phyloP scores from a whole-genome alignment of 2,329 filamentous ascomycete species.

The Neopestalotiopsis sp. region DNA sequence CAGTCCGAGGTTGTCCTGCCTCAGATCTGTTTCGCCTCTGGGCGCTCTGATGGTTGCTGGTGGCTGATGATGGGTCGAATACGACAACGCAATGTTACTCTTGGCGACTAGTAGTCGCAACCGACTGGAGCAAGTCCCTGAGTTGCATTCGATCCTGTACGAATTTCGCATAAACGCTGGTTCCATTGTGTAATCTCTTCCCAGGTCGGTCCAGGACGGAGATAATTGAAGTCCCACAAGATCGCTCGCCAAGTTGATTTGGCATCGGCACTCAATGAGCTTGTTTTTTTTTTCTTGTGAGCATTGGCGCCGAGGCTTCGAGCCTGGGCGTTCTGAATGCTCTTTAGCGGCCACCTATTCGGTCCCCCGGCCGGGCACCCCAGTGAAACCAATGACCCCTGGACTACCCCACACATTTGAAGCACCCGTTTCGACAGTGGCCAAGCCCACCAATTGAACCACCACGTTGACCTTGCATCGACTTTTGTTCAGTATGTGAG shows the following conservation, averaged over 20 bases:
- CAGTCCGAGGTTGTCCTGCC: slow-evolving; percentile 7
- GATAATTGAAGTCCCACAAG: neutral
- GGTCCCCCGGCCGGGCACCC: neutral
- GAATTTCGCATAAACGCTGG: neutral
- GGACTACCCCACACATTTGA: slow-evolving; percentile 13
- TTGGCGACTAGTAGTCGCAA: neutral
- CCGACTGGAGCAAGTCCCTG: neutral
- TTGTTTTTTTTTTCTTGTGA: neutral
- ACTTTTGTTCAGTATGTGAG: neutral
- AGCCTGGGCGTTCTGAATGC: neutral
- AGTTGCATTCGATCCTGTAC: neutral
- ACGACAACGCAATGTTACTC: neutral
- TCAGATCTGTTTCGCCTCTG: slow-evolving; percentile 16
- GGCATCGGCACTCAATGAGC: neutral
- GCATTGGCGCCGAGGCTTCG: neutral
- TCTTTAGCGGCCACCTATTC: neutral
- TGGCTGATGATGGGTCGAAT: neutral
- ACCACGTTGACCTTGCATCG: neutral
- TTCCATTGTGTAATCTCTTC: neutral
- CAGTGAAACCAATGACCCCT: slow-evolving; percentile 7
- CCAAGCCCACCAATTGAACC: slow-evolving; percentile 12
- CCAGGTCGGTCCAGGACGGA: neutral
- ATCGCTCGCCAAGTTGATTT: slow-evolving; percentile 2
- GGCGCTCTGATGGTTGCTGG: neutral
- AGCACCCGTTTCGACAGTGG: slow-evolving; percentile 12